Evolutionary conservation across 2,329 filamentous ascomycete genomes (phyloP), one percentile per base, ranked within the genome.

Genomic region (Talaromyces sp.): DNA sequence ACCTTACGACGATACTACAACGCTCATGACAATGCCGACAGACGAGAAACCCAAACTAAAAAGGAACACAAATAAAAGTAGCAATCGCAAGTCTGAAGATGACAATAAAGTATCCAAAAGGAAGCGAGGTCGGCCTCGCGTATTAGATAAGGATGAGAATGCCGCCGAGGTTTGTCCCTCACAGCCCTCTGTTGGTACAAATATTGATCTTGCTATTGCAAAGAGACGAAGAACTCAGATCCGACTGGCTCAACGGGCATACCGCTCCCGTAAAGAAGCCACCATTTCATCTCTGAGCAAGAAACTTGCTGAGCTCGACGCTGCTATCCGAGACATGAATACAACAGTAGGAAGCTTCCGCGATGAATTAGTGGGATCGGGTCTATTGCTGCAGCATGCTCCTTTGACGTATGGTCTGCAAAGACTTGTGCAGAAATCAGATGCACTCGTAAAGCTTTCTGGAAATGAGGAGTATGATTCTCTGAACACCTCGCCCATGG

Each of bases 181-280:
- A n/a, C n/a, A 9, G 3, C n/a, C 41, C 27, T 10, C 6, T n/a
- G 16, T 7, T 14, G 19, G 14, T 19, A 3, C 3, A 19, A n/a
- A 14, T 13, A 24, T 39, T 58, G 41, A 31, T 4, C 35, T 37
- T 19, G 19, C 13, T 19, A 2, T 24, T 3, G 27, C 31, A 56
- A 69, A 91, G 90, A 89, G 92, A 67, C 89, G 92, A 63, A 86
- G 92, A 65, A 95, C 91, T 3, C 92, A 96, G 74, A 95, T 96
- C 69, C 87, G 93, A 33, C 84, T 94, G 63, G 93, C 92, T 2
- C 92, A 96, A 76, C 84, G 92, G 70, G 91, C 91, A 1, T 96
- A 96, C 73, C 87, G 93, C 10, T 87, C 90, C 72, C 87, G 92
- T 60, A 96, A 96, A 78, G 93, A 96, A 73, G 89, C 85, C 24